Base-by-base conservation (phyloP, 139 green algal species). In the Picochlorum sp. region DNA sequence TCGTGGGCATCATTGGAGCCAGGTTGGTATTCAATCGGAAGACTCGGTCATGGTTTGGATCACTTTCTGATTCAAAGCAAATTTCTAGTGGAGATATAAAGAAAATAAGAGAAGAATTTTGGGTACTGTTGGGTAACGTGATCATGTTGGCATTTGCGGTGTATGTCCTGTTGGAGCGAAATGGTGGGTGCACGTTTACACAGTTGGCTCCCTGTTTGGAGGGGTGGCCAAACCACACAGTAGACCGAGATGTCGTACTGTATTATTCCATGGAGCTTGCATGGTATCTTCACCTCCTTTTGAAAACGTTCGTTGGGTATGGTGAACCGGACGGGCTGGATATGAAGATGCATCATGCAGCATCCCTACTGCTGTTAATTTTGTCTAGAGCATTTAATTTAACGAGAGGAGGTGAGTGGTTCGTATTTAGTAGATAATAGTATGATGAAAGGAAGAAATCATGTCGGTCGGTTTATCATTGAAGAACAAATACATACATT, bases 231-330 rank as follows among this genome's bases (percentile, higher is more conserved):
- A 43, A 57, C 36, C 52, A 62, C 47, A 14, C 44, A 2, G 28
- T 32, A 13, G 30, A 55, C 29, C 28, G 31, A 1, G 65, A 47
- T 12, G 57, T 72, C 2, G 16, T 13, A 16, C n/a, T 35, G 7
- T 68, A 73, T 50, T 73, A 73, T n/a, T 26, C 52, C 31, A 29
- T 70, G 13, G 55, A 63, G 47, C 58, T 73, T 50, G 65, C 65
- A 18, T 68, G 58, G 65, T 73, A 73, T 47, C 26, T 44, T 14
- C 65, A 68, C 53, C 29, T 73, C 29, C 65, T 73, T 43, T 57
- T 73, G 7, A 73, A 73, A 57, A 57, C 58, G 1, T 30, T 67
- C 10, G 41, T 73, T 5, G n/a, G 39, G 24, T 64, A 64, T 25
- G 57, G 57, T 5, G 12, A 39, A 16, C 37, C 64, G 20, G 57